These are phyloP conservation scores for Chlorella sp. DNA, from an alignment of 139 green algal genomes.

Conservation along the genomic window DNA sequence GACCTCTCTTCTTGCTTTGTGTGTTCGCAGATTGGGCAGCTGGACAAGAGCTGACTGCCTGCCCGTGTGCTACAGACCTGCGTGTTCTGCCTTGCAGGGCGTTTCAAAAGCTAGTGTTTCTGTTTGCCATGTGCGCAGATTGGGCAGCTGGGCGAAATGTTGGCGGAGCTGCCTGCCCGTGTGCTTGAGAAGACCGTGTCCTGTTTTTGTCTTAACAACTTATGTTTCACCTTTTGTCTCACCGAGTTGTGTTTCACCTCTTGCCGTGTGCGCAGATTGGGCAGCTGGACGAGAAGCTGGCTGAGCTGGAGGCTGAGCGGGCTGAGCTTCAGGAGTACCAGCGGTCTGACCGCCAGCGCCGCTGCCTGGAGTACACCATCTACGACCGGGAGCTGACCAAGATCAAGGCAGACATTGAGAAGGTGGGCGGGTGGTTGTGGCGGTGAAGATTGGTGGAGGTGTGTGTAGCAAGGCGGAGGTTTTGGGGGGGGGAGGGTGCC, in stretches of 20 bases:
- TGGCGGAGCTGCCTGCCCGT: slow-evolving; percentile 83
- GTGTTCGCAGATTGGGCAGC: slow-evolving; percentile 46
- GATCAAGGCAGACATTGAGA: slow-evolving; percentile 62
- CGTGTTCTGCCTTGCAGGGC: too few relatives aligned
- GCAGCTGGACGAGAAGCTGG: slow-evolving; percentile 77
- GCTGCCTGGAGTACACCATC: slow-evolving; percentile 93
- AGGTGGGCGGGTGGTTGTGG: slow-evolving; percentile 58
- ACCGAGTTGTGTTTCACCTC: too few relatives aligned
- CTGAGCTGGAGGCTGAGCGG: slow-evolving; percentile 79
- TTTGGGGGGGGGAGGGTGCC: not conserved
- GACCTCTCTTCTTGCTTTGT: too few relatives aligned
- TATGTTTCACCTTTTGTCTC: too few relatives aligned
- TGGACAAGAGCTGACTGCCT: slow-evolving; percentile 77
- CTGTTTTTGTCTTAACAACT: too few relatives aligned
- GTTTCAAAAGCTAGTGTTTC: too few relatives aligned
- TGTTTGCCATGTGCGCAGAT: slow-evolving; percentile 44
- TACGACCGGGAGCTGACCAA: slow-evolving; percentile 86
- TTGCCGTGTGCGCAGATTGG: slow-evolving; percentile 46
- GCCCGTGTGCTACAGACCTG: too few relatives aligned
- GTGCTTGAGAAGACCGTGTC: too few relatives aligned
- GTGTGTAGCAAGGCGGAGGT: not conserved
- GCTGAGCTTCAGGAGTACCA: slow-evolving; percentile 93
- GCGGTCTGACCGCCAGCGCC: slow-evolving; percentile 78
- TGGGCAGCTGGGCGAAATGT: slow-evolving; percentile 69
- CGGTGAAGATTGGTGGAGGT: not conserved